Percentiles rank a stretch among this genome's conserved stretches.
Conservation (phyloP, 225 moss, liverwort and hornwort genomes). For the Pseudoscleropodium purum region DNA sequence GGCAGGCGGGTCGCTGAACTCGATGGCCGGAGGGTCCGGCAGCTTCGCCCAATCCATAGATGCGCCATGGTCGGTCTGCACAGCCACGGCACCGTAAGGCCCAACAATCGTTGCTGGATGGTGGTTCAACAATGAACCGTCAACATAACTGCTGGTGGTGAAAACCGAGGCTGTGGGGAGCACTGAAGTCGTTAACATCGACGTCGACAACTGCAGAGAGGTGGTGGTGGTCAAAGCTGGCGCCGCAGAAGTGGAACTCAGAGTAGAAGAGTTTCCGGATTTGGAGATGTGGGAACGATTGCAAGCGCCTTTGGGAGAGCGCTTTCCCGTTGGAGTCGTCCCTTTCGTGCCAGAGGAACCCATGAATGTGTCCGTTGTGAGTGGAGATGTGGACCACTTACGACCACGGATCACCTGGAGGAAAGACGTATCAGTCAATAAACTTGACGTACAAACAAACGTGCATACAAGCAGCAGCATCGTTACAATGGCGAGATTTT, state of each 20-base stretch:
- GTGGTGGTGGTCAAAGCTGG: not conserved
- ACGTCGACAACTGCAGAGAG: not conserved
- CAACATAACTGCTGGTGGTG: not conserved
- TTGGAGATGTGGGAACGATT: not conserved
- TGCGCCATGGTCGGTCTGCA: not conserved
- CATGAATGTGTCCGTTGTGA: not conserved
- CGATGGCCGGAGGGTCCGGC: conserved; percentile 34
- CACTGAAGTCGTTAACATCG: not conserved
- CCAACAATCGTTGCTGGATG: not conserved
- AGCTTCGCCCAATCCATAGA: conserved; percentile 36
- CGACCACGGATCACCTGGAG: conserved; percentile 30
- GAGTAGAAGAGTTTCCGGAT: not conserved
- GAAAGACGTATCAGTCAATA: not conserved
- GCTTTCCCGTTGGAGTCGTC: conserved; percentile 12
- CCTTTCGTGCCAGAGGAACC: not conserved
- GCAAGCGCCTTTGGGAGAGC: conserved; percentile 21
- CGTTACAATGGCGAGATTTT: not conserved
- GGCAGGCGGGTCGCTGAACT: conserved; percentile 14
- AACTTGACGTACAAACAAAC: too few relatives aligned
- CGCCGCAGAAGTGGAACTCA: not conserved
- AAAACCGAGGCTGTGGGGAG: not conserved
- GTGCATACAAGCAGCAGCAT: not conserved
- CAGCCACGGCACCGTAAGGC: not conserved
- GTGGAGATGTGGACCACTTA: conserved; percentile 5
- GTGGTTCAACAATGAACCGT: not conserved